Percentiles rank a stretch among this genome's conserved stretches.
Conservation (phyloP, 2,329 filamentous ascomycete species). For the Botrytis squamosa region DNA sequence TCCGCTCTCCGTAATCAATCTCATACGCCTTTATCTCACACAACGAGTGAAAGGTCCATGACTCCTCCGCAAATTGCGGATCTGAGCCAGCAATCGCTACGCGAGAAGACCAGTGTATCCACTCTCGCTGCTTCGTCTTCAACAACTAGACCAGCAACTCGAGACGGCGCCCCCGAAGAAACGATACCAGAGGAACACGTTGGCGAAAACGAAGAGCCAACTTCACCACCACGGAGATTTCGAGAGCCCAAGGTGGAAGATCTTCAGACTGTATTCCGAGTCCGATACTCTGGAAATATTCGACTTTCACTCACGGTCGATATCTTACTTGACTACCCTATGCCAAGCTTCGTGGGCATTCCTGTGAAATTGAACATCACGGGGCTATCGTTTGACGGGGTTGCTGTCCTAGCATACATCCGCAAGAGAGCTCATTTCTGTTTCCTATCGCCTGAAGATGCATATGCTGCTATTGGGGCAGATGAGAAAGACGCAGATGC, state of each 20-base stretch:
- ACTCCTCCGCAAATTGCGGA: slow-evolving; percentile 42
- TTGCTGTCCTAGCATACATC: slow-evolving; percentile 89
- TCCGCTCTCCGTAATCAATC: slow-evolving; percentile 29
- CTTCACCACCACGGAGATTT: slow-evolving; percentile 51
- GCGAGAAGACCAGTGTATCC: slow-evolving; percentile 62
- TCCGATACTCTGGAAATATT: slow-evolving; percentile 84
- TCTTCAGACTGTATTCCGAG: slow-evolving; percentile 87
- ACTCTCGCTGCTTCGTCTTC: slow-evolving; percentile 56
- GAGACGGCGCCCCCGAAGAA: slow-evolving; percentile 46
- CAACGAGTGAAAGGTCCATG: slow-evolving; percentile 37
- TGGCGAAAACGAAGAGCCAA: slow-evolving; percentile 35
- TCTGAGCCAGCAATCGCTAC: slow-evolving; percentile 42
- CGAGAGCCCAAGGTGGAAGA: slow-evolving; percentile 80
- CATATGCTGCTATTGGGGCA: slow-evolving; percentile 63
- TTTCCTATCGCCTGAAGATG: slow-evolving; percentile 90
- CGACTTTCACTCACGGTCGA: slow-evolving; percentile 88
- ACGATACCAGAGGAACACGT: slow-evolving; percentile 36
- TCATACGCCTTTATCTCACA: slow-evolving; percentile 22
- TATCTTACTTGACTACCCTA: slow-evolving; percentile 94
- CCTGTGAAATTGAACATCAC: slow-evolving; percentile 94
- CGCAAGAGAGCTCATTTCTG: slow-evolving; percentile 88
- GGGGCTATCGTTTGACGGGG: slow-evolving; percentile 89
- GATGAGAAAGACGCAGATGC: slow-evolving; percentile 29
- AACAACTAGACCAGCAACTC: slow-evolving; percentile 57
- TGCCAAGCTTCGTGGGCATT: slow-evolving; percentile 96